Percentiles rank a stretch among this genome's conserved stretches.
phyloP scores from a whole-genome alignment of 2,329 filamentous ascomycete genomes.

The Penicillium psychrosexuale region DNA sequence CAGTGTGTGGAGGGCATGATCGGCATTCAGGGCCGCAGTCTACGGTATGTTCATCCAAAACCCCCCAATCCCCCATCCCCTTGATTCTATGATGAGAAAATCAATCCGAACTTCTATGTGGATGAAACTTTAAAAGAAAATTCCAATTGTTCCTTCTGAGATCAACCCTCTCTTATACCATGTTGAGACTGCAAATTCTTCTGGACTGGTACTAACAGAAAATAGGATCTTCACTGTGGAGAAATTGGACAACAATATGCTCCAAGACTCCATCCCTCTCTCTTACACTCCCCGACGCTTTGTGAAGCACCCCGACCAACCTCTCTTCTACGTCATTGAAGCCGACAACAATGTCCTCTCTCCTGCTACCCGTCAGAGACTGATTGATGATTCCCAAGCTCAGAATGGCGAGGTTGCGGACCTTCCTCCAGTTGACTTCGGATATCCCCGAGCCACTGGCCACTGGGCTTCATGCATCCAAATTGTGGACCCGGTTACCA shows the following conservation, averaged over 20 bases:
- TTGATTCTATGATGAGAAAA: slow-evolving; percentile 48
- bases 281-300: slow-evolving; percentile 88
- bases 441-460: slow-evolving; percentile 75
- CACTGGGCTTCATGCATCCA: slow-evolving; percentile 97
- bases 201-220: slow-evolving; percentile 15
- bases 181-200: neutral
- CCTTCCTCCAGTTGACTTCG: slow-evolving; percentile 78
- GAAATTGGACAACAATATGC: slow-evolving; percentile 77
- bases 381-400: slow-evolving; percentile 68
- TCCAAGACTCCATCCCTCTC: slow-evolving; percentile 80
- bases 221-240: slow-evolving; percentile 83
- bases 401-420: slow-evolving; percentile 70
- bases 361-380: slow-evolving; percentile 68
- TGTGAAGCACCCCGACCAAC: slow-evolving; percentile 79
- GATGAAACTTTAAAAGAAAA: slow-evolving; percentile 42
- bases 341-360: slow-evolving; percentile 89
- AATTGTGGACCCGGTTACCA: slow-evolving; percentile 75
- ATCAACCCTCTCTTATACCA: slow-evolving; percentile 20
- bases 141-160: slow-evolving; percentile 99
- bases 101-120: slow-evolving; percentile 41
- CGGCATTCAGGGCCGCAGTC: slow-evolving; percentile 81
- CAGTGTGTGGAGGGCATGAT: slow-evolving; percentile 93
- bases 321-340: slow-evolving; percentile 91
- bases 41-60: slow-evolving; percentile 61
- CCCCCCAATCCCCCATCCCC: slow-evolving; percentile 10